Evolutionary conservation across 306 rosid genomes (phyloP), one percentile per base, ranked within the genome.

Genomic region (Neltuma alba): DNA sequence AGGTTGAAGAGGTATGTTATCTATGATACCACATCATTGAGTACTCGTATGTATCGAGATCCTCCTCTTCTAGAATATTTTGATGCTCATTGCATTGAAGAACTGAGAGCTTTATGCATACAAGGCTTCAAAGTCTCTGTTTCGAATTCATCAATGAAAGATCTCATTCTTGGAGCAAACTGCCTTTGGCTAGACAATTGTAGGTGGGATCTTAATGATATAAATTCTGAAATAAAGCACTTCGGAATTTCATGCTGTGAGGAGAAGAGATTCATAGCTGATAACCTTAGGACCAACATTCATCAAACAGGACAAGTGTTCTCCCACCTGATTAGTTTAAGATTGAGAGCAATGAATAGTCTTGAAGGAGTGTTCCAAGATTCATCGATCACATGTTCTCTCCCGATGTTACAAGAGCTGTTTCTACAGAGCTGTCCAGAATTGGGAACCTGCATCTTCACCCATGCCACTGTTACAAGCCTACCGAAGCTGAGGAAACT

Each of bases 321-420:
- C 47, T 31, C 45, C 9, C 10, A 33, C 31, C 23, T 72, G 2
- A 20, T 34, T 1, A 31, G 5, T 21, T 33, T 52, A n/a, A 14
- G 3, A 0, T 15, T 72, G 9, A 0, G 0, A 0, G 0, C 11
- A 0, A 48, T 72, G 47, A 0, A 33, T 18, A 4, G 3, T 41
- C 37, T 69, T 12, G 55, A 21, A 25, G 38, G 13, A 42, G 34
- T 42, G 12, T 69, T 41, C 12, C 23, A 16, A 6, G 57, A 45
- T 16, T 16, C 57, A 42, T 23, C 38, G 12, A 47, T 47, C 1
- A 14, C 3, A 2, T 13, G 5, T 33, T n/a, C 57, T 50, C 31
- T 72, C 0, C 18, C 21, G 7, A 20, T 33, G 2, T 7, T 72
- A n/a, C 5, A 50, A 48, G 64, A 33, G n/a, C 5, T 72, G 1